Conservation (phyloP, 2,329 filamentous ascomycete genomes). For the Grosmannia clavigera region DNA sequence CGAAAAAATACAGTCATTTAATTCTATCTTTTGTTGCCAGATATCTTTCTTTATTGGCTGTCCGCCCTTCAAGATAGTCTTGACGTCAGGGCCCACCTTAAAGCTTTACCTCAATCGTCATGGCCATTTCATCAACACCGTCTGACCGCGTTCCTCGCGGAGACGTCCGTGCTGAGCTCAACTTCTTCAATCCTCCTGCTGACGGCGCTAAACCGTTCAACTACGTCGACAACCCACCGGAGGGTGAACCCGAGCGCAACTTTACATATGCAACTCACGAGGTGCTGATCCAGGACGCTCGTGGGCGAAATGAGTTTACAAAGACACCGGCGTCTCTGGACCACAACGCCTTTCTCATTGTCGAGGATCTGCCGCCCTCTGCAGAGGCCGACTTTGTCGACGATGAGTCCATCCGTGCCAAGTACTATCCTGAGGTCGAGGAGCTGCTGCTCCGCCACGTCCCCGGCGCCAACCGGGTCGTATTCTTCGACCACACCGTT, state of each 20-base stretch:
- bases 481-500: slow-evolving; percentile 83
- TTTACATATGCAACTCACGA: slow-evolving; percentile 36
- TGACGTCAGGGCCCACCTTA: neutral
- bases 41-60: neutral
- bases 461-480: slow-evolving; percentile 51
- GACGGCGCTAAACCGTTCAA: slow-evolving; percentile 51
- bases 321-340: slow-evolving; percentile 16
- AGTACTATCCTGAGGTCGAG: slow-evolving; percentile 82
- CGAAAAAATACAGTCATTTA: neutral
- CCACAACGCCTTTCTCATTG: slow-evolving; percentile 52
- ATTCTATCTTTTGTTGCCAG: neutral
- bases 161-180: slow-evolving; percentile 46
- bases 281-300: slow-evolving; percentile 58
- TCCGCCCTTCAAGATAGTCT: neutral
- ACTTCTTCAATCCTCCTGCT: slow-evolving; percentile 51
- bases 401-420: slow-evolving; percentile 52
- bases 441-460: slow-evolving; percentile 54
- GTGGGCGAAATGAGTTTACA: slow-evolving; percentile 45
- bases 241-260: slow-evolving; percentile 53
- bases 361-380: slow-evolving; percentile 44
- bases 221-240: slow-evolving; percentile 52
- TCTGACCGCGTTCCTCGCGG: slow-evolving; percentile 37
- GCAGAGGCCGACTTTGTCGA: slow-evolving; percentile 50
- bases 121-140: neutral
- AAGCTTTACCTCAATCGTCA: neutral